Base-by-base conservation (phyloP, 306 rosid genomes). In the Corylus heterophylla region DNA sequence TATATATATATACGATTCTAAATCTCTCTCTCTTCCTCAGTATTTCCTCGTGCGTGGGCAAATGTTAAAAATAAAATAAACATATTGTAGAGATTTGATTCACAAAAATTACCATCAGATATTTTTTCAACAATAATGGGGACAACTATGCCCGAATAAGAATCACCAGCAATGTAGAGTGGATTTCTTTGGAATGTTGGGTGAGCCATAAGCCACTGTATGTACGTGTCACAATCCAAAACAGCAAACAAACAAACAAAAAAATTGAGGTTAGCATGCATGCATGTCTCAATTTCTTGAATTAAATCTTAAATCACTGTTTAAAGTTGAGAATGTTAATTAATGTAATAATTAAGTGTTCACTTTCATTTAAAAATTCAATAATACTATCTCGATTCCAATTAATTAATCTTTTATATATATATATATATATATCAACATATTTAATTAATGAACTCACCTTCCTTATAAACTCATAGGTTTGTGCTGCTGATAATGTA, bases 201-300 rank as follows among this genome's bases (percentile, higher is more conserved):
- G 69, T 90, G 91, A 81, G 78, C 82, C 16, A 54, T 42, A 71
- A 91, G 67, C 93, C 96, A 91, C 93, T 90, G 76, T 73, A 76
- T 16, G 29, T 17, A 31, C 4, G 44, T 35, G 78, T 81, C 64
- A 58, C 64, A 58, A 20, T 13, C 16, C 56, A 18, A 27, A 27
- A 74, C 14, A 48, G 39, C 4, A 2, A 8, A 9, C 0, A 58
- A 58, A 58, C 4, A 58, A 22, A 8, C 7, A 48, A 48, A 48
- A 48, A 20, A 7, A 2, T 58, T 58, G 14, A 12, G 5, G 18
- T 22, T 58, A 20, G 64, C 64, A 56, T 58, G 16, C 44, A 39
- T 39, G 5, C 44, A 3, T 9, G 12, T 69, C 13, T 51, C 27
- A 58, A 58, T 22, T 58, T 25, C 14, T 58, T 58, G 31, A 58